These are phyloP conservation scores for Pulicaria dysenterica DNA, from an alignment of 129 eudicot genomes.

Conservation along the genomic window DNA sequence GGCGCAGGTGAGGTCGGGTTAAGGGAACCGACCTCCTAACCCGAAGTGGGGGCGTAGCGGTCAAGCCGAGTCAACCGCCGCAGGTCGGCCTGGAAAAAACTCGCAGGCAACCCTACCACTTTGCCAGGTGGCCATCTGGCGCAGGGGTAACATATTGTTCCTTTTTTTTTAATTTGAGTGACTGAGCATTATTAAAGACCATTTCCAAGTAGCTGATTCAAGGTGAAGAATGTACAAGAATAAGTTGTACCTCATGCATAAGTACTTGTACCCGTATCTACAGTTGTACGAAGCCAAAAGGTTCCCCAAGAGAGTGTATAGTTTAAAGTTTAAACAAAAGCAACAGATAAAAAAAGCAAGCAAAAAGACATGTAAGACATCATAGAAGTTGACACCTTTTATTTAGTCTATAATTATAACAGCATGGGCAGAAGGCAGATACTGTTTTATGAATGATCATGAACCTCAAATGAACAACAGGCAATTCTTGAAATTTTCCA, in stretches of 20 bases:
- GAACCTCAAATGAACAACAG: slow-evolving; percentile 34
- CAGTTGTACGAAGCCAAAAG: not conserved
- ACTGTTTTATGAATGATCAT: slow-evolving; percentile 29
- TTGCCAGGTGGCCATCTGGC: too few relatives aligned
- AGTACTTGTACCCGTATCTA: not conserved
- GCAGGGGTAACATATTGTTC: not conserved
- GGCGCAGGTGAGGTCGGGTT: too few relatives aligned
- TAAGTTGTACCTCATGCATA: not conserved
- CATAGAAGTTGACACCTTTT: slow-evolving; percentile 14
- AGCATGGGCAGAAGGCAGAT: not conserved
- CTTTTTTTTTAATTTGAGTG: not conserved
- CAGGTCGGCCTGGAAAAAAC: too few relatives aligned
- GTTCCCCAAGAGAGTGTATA: not conserved
- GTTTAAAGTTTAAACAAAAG: not conserved
- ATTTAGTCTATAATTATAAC: slow-evolving; percentile 2
- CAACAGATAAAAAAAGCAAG: not conserved
- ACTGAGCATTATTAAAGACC: not conserved
- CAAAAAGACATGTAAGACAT: not conserved
- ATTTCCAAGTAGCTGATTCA: not conserved
- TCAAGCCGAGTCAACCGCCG: too few relatives aligned
- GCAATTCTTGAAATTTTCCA: slow-evolving; percentile 35
- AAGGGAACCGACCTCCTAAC: too few relatives aligned
- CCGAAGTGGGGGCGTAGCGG: too few relatives aligned
- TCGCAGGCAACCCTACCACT: too few relatives aligned
- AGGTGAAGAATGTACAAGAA: not conserved